Evolutionary conservation across 257 asterid genomes (phyloP).

Genomic region (Craterostigma plantagineum): DNA sequence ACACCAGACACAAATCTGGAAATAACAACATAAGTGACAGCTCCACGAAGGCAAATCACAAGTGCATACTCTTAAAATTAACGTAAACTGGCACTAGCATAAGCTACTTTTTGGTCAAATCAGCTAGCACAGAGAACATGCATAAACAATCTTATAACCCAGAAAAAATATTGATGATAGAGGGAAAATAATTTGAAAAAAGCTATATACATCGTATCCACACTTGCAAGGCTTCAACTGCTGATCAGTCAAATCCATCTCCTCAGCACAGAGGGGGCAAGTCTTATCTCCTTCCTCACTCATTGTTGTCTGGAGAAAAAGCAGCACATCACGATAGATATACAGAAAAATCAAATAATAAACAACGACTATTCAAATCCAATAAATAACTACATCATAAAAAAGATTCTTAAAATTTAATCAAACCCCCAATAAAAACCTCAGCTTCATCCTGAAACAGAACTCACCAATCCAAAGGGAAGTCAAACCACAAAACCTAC

Average conservation of each 20-base stretch:
- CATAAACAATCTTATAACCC: neutral
- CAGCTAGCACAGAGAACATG: too few relatives aligned
- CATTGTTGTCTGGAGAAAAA: constrained; percentile 44
- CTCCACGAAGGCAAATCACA: constrained; percentile 1
- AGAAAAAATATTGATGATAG: constrained; percentile 1
- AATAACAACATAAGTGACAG: neutral
- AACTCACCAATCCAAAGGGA: too few relatives aligned
- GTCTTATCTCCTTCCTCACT: constrained; percentile 80
- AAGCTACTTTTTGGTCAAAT: too few relatives aligned
- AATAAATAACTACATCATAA: too few relatives aligned
- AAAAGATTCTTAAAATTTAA: too few relatives aligned
- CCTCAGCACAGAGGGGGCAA: constrained; percentile 99
- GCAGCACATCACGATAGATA: too few relatives aligned
- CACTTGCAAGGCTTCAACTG: constrained; percentile 98
- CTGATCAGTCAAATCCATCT: constrained; percentile 97
- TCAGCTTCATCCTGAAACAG: too few relatives aligned
- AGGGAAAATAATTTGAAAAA: constrained; percentile 1
- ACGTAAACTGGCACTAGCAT: too few relatives aligned
- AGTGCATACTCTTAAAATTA: neutral
- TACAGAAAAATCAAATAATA: too few relatives aligned
- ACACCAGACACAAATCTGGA: constrained; percentile 94
- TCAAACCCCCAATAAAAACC: too few relatives aligned
- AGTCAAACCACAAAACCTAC: too few relatives aligned
- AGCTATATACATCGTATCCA: constrained; percentile 59
- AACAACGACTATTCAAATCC: too few relatives aligned